Base-by-base conservation (phyloP, 306 rosid species). In the Dalbergia cultrata region DNA sequence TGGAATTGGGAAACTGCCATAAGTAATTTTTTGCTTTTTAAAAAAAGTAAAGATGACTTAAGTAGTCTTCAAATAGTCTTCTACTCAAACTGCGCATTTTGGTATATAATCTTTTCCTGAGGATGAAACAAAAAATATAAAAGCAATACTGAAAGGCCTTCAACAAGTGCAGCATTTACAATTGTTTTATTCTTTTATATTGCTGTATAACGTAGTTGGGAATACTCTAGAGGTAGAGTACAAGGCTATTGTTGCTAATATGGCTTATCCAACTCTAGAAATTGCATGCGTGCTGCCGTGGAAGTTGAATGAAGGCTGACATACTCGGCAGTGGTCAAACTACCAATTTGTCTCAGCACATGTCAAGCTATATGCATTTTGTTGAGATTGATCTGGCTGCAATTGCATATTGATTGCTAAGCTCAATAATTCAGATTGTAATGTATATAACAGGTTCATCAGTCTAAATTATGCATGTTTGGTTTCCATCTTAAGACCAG, bases 291-390 rank as follows among this genome's bases (percentile, higher is more conserved):
- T 47, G 35, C 65, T 76, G 16, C 10, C 31, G 41, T 53, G 69
- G 61, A 72, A 67, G 80, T 9, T 83, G 62, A 78, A 78, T 78
- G 66, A 77, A 66, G 63, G 57, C 21, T n/a, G 37, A 18, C 72
- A 67, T 59, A 70, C 72, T 78, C 37, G 80, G 79, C 22, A 37
- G 72, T 16, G 59, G 33, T 67, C 7, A 11, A 43, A 72, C 12
- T 26, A 21, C 34, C 70, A 60, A 50, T 50, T 70, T 70, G 14
- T 61, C 31, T n/a, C 9, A 53, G 59, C 70, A 56, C 44, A 41
- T 76, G 35, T 57, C 39, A 14, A 58, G 54, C 79, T 47, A 45
- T 43, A 18, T 19, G 34, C 7, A 13, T 59, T 57, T 45, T 57
- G 49, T 45, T 44, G 41, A 64, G 47, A 37, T 65, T 17, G 76